A percentile compares a stretch with the other conserved stretches of the same genome.
These are phyloP conservation scores for Fusarium praegraminearum DNA, from an alignment of 2,329 filamentous ascomycete species.

Conservation along the genomic window DNA sequence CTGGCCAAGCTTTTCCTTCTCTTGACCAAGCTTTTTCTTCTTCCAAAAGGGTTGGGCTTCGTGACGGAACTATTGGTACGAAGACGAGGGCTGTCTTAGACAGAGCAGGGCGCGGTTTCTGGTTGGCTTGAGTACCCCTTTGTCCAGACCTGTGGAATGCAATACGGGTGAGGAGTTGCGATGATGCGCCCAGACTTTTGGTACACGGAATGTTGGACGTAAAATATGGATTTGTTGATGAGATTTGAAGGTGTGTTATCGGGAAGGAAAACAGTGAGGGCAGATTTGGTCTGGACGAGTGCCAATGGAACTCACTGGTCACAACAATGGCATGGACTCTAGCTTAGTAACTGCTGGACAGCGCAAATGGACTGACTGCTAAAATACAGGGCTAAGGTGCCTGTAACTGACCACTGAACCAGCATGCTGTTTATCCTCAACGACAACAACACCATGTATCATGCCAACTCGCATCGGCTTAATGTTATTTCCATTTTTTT, in stretches of 20 bases:
- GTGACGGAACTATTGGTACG: background rate
- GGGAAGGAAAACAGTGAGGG: background rate
- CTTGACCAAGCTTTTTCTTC: background rate
- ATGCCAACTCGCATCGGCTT: accelerated
- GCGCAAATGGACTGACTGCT: too few species aligned
- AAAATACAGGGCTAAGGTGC: too few species aligned
- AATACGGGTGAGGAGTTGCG: background rate
- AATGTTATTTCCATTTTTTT: background rate
- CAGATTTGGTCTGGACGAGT: too few species aligned
- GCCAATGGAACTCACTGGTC: too few species aligned
- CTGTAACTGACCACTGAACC: background rate
- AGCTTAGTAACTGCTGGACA: too few species aligned
- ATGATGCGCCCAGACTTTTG: background rate
- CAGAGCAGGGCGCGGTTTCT: background rate
- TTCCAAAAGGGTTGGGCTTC: background rate
- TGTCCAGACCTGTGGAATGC: background rate
- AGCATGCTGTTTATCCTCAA: background rate
- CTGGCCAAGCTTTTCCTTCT: background rate
- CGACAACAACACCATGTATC: background rate
- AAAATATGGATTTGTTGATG: background rate
- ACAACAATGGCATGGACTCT: too few species aligned
- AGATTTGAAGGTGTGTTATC: background rate
- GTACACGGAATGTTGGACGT: background rate
- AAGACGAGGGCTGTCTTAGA: background rate
- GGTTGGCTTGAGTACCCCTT: background rate